These are phyloP conservation scores for Apiotrichum montevideense DNA, from an alignment of 1,284 basidiomycete species.

Conservation along the genomic window DNA sequence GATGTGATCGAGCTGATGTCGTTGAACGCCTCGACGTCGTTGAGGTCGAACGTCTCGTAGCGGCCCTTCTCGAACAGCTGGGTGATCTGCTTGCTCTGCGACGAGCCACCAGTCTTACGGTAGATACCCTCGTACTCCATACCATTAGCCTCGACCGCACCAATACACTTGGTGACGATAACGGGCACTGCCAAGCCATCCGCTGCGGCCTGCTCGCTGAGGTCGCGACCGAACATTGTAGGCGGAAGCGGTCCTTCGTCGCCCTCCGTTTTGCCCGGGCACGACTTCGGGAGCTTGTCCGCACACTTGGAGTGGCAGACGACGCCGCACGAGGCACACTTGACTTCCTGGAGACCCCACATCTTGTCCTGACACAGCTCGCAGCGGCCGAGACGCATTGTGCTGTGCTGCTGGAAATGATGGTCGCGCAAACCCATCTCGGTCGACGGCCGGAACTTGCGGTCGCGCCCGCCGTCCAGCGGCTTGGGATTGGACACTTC, in stretches of 20 bases:
- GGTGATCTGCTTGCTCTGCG: constrained; percentile 86
- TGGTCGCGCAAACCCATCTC: constrained; percentile 57
- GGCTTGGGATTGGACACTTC: background rate
- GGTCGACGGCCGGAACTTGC: constrained; percentile 34
- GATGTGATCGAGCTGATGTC: constrained; percentile 96
- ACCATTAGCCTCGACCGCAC: constrained; percentile 82
- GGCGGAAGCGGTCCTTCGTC: constrained; percentile 52
- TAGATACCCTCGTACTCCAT: constrained; percentile 66
- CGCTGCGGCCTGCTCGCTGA: constrained; percentile 71
- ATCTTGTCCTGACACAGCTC: constrained; percentile 96
- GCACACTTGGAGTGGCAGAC: constrained; percentile 50
- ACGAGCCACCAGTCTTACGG: constrained; percentile 90
- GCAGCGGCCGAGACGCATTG: constrained; percentile 82
- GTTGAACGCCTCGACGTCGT: constrained; percentile 79
- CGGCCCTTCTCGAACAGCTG: constrained; percentile 91
- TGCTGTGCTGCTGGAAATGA: constrained; percentile 81
- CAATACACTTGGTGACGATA: constrained; percentile 92
- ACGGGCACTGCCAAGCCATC: constrained; percentile 73
- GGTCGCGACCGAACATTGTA: constrained; percentile 84
- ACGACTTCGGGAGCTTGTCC: constrained; percentile 43
- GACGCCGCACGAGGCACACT: constrained; percentile 60
- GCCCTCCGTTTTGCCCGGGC: constrained; percentile 30
- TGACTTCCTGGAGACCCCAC: constrained; percentile 87
- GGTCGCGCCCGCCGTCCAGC: constrained; percentile 4
- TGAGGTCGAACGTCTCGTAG: constrained; percentile 78